Base-by-base conservation (phyloP, 2,329 filamentous ascomycete genomes). In the Westerdykella sp. region DNA sequence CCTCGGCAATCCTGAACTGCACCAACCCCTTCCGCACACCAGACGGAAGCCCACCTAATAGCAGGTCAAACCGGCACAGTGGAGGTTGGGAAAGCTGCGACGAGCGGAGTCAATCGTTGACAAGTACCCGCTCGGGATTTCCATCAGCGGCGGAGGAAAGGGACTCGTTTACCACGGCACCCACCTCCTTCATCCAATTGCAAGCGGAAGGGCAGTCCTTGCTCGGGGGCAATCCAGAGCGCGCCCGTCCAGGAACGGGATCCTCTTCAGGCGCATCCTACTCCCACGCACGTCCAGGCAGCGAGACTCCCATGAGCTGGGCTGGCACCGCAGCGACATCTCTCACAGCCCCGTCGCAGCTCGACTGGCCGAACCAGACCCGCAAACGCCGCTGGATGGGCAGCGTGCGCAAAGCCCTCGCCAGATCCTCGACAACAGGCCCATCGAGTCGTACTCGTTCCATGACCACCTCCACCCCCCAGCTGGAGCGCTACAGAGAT, bases 121-220 rank as follows among this genome's bases (percentile, higher is more conserved):
- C 58, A 50, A 73, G 48, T 58, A 69, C 54, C 47, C 69, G 60
- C 41, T 51, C 57, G 41, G 50, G 60, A 41, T 46, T 56, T 47
- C 48, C 59, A 23, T 46, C 32, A 39, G 47, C 56, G 34, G 51
- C 42, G 5, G 54, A 57, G 25, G 73, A 74, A 37, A 60, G 65
- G 4, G 76, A 78, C 32, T 74, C 70, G 2, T 78, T 75, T 59
- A 70, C 66, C 13, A 76, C 76, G 1, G 73, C 74, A 3, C 67
- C 69, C 14, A 72, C 74, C 1, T 73, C 69, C 0, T 71, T 78
- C 41, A 66, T 67, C 7, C 67, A 73, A 16, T 66, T 74, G 2
- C 75, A 75, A 54, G 67, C 69, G 13, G 76, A 80, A 59, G 73
- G 73, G 12, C 71, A 77, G 40, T 69, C 69, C 3, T 66, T 80